A percentile compares a stretch with the other conserved stretches of the same genome.
phyloP scores from a whole-genome alignment of 352 stramenopile species.

The Globisporangium spinosum region DNA sequence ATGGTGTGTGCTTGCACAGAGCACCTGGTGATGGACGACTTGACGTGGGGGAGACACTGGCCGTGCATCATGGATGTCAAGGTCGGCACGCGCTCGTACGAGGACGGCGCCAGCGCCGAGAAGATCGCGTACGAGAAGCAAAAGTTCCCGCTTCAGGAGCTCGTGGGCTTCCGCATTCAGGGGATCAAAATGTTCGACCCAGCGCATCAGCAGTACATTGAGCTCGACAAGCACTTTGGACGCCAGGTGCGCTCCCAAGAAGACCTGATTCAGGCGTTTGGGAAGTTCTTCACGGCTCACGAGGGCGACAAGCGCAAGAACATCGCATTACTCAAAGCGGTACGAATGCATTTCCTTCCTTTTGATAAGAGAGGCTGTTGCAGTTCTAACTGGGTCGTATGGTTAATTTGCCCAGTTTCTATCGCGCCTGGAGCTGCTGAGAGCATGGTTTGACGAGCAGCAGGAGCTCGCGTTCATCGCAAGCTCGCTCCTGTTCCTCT shows the following conservation, averaged over 20 bases:
- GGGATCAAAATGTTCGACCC: constrained; percentile 90
- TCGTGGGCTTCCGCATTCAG: constrained; percentile 92
- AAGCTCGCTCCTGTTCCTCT: constrained; percentile 94
- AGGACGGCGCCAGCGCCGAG: constrained; percentile 79
- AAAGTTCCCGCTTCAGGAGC: constrained; percentile 92
- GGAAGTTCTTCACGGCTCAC: constrained; percentile 68
- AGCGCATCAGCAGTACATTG: constrained; percentile 48
- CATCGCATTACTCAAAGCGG: constrained; percentile 36
- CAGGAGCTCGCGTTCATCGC: constrained; percentile 88
- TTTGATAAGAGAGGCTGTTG: not conserved
- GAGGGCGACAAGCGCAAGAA: constrained; percentile 22
- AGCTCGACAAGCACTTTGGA: constrained; percentile 89
- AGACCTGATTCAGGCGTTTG: constrained; percentile 65
- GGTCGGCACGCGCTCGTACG: constrained; percentile 93
- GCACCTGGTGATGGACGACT: constrained; percentile 89
- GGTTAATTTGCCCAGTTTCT: constrained; percentile 46
- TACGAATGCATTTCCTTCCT: constrained; percentile 18
- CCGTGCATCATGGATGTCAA: constrained; percentile 97
- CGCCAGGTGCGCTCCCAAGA: constrained; percentile 48
- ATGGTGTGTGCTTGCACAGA: constrained; percentile 25
- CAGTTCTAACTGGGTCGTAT: not conserved
- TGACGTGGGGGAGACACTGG: constrained; percentile 74
- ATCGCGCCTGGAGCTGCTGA: constrained; percentile 51
- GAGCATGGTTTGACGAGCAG: constrained; percentile 79
- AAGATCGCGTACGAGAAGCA: constrained; percentile 89